Percentiles rank a stretch among this genome's conserved stretches.
Evolutionary conservation across 345 rosid species (phyloP).

Genomic region (Eucalyptus cloeziana): DNA sequence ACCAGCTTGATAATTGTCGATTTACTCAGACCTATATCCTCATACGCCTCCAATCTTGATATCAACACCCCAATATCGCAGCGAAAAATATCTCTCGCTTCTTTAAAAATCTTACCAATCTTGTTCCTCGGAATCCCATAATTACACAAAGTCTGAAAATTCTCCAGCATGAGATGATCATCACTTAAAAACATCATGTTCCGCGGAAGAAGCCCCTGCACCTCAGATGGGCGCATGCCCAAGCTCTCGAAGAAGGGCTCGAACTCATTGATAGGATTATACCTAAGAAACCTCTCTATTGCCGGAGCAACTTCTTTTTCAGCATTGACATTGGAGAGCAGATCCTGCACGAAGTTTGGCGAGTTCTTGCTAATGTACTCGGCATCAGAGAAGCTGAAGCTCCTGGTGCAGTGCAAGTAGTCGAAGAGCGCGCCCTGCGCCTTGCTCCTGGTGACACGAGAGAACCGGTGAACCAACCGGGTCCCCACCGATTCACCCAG

Average conservation of each 20-base stretch:
- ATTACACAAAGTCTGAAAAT: conserved; percentile 40
- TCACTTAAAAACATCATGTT: conserved; percentile 41
- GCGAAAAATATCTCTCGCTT: conserved; percentile 44
- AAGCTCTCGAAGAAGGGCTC: conserved; percentile 88
- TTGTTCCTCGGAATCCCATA: conserved; percentile 67
- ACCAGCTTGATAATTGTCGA: conserved; percentile 45
- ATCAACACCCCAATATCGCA: conserved; percentile 31
- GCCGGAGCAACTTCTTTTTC: conserved; percentile 31
- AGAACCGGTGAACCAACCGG: conserved; percentile 9
- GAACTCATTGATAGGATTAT: conserved; percentile 74
- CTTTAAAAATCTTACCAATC: conserved; percentile 60
- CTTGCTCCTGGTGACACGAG: conserved; percentile 28
- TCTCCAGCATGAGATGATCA: conserved; percentile 49
- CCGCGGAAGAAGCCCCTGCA: conserved; percentile 30
- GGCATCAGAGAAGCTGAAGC: conserved; percentile 43
- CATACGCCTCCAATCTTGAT: conserved; percentile 37
- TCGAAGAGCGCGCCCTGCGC: conserved; percentile 62
- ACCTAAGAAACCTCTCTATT: conserved; percentile 46
- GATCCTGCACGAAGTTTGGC: conserved; percentile 29
- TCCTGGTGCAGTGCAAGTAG: conserved; percentile 67
- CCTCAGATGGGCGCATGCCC: conserved; percentile 46
- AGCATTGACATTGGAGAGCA: conserved; percentile 40
- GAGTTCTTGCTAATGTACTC: conserved; percentile 84
- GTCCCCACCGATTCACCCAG: background rate
- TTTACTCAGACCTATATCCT: conserved; percentile 46